A percentile compares a stretch with the other conserved stretches of the same genome.
phyloP scores from a whole-genome alignment of 306 rosid species.

The Prunus mira region DNA sequence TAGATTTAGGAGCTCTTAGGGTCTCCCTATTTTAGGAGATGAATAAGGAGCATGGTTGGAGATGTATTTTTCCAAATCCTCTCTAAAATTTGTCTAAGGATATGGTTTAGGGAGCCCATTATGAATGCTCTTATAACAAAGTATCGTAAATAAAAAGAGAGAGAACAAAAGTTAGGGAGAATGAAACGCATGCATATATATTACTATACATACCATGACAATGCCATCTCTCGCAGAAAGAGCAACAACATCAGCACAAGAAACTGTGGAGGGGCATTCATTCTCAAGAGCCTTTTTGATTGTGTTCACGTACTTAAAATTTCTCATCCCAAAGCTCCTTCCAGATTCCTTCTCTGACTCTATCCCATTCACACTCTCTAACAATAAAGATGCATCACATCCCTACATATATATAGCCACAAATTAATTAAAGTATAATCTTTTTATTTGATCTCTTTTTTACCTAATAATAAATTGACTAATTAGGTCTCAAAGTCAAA shows the following conservation, averaged over 20 bases:
- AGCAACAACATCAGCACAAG: conserved; percentile 85
- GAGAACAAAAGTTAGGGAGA: neutral
- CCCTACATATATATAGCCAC: conserved; percentile 37
- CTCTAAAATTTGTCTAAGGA: too few species aligned
- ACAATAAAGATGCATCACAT: conserved; percentile 78
- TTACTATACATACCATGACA: conserved; percentile 39
- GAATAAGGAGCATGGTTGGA: too few species aligned
- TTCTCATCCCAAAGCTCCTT: conserved; percentile 84
- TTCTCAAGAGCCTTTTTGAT: conserved; percentile 67
- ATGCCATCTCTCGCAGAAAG: conserved; percentile 86
- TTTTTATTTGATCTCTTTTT: neutral
- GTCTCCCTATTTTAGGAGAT: too few species aligned
- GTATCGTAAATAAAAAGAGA: too few species aligned
- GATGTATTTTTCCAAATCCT: too few species aligned
- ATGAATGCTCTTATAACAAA: too few species aligned
- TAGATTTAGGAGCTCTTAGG: too few species aligned
- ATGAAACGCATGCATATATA: neutral
- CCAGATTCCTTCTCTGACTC: conserved; percentile 58
- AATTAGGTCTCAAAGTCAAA: neutral
- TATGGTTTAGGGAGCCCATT: too few species aligned
- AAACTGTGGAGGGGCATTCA: conserved; percentile 67
- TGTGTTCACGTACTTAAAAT: conserved; percentile 64
- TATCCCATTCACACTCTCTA: conserved; percentile 36
- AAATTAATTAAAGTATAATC: neutral
- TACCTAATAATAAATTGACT: neutral